Base-by-base conservation (phyloP, 2,329 filamentous ascomycete genomes). In the Emydomyces testavorans region DNA sequence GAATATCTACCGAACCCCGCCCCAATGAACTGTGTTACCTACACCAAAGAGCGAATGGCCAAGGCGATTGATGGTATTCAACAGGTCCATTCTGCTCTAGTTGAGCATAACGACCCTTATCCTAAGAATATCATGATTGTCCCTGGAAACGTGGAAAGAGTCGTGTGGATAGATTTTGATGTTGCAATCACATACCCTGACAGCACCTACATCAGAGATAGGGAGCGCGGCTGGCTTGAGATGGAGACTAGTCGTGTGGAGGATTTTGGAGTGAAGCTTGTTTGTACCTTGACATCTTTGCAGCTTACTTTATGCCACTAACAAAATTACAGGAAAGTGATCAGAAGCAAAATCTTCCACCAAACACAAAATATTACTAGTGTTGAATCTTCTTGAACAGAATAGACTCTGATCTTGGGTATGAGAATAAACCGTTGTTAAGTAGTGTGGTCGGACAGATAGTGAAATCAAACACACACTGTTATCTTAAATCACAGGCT, bases 301-400 rank as follows among this genome's bases (percentile, higher is more conserved):
- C 45, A 23, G 15, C 32, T 36, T 20, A 15, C 21, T 24, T 47
- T 4, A 29, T 18, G 26, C 2, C 6, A 15, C 46, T 49, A 24
- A 52, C 40, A 8, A 35, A 10, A 36, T 36, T 20, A 39, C 24
- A 50, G 50, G 47, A 21, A 50, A 37, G 47, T 5, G 50, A 52
- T 48, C 50, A 52, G 29, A 47, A 50, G 32, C 18, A 50, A 16
- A 47, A 47, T 20, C 48, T 52, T 11, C 42, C 29, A 13, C 36
- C 47, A 28, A 52, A 52, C 23, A 52, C 50, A 43, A 52, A 50
- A 44, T 50, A 38, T 34, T 52, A 52, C 48, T 48, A 45, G 32
- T 6, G n/a, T 28, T 32, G 18, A 31, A 20, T 31, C 26, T 18
- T 32, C 15, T 35, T n/a, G n/a, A n/a, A n/a, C n/a, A n/a, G n/a